Base-by-base conservation (phyloP, 139 green algal genomes). In the Coelastrella sp. region DNA sequence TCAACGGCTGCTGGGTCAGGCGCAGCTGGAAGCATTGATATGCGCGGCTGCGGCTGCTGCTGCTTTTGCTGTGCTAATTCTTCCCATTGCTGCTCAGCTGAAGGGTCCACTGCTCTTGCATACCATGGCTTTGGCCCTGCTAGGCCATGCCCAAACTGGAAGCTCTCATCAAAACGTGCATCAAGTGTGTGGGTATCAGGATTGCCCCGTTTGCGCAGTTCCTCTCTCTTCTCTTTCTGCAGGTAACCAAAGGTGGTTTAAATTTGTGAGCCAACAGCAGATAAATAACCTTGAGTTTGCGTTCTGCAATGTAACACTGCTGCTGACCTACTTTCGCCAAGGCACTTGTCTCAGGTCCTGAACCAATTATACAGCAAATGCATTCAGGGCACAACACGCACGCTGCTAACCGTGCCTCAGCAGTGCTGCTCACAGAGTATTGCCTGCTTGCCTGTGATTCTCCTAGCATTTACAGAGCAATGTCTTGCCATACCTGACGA, bases 101-200 rank as follows among this genome's bases (percentile, higher is more conserved):
- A 48, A 19, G n/a, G 53, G 41, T 67, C 37, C 19, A 34, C n/a
- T 21, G 45, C 41, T 34, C 48, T 30, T 34, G 43, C 35, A 35
- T 80, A 79, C 57, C 60, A 79, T 13, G 86, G 78, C 72, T 83
- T 78, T 17, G 86, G 45, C 19, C 86, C 89, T 6, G 41, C 38
- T 35, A 96, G 85, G 5, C 89, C 85, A 64, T 95, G 80, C 0
- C 73, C 93, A 34, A 93, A 23, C 27, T 89, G 71, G 79, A 98
- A 98, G 11, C 89, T 85, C 81, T 95, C 93, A 63, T 98, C 95
- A 76, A 98, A 98, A 35, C 86, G 88, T 0, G 94, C 90, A 68
- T 98, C 94, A 15, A 75, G 90, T 11, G 95, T 98, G 88, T 93
- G 89, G 5, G 90, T 95, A 30, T 95, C 84, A 1, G 88, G 66